Base-by-base conservation (phyloP, 192 early-diverging fungal species). In the Coemansia sp. region DNA sequence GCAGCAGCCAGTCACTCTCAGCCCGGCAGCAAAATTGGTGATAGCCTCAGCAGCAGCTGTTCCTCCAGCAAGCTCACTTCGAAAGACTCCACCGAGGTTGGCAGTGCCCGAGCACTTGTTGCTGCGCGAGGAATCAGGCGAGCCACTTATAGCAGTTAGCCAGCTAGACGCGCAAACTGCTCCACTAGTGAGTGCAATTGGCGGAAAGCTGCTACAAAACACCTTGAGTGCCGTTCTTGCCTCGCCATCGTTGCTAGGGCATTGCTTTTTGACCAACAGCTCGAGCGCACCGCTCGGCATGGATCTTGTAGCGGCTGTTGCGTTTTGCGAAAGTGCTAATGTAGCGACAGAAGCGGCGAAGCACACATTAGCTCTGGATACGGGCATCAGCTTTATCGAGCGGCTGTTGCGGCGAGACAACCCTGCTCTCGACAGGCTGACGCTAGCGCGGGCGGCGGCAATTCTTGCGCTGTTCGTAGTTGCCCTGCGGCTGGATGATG, bases 101-200 rank as follows among this genome's bases (percentile, higher is more conserved):
- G n/a, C 59, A 11, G 21, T 40, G 13, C 59, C 59, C 6, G 59
- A 61, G 37, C 35, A 40, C 19, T 23, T 46, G 38, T 23, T 42
- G 26, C 10, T 39, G 53, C 39, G 59, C 30, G 70, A 66, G 26
- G 49, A 63, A 4, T 26, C 42, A 9, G 60, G 73, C 37, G 57
- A 70, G 17, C 73, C 73, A 35, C 53, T 52, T 9, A 47, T 80
- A 35, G 73, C 65, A 33, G 68, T 75, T 21, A 67, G 62, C 37
- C 66, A 66, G 16, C 50, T 80, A n/a, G 70, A 80, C 58, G 28
- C 69, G 6, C 66, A 69, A 8, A 70, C 78, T 2, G 67, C 71
- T 37, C 59, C 63, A n/a, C 44, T 64, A 10, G 70, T 81, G 26
- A 59, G 57, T 1, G 44, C 43, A 3, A 71, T 67, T 40, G 78